Percentiles rank a stretch among this genome's conserved stretches.
These are phyloP conservation scores for Malus hybrid DNA, from an alignment of 331 rosid genomes.

Conservation along the genomic window DNA sequence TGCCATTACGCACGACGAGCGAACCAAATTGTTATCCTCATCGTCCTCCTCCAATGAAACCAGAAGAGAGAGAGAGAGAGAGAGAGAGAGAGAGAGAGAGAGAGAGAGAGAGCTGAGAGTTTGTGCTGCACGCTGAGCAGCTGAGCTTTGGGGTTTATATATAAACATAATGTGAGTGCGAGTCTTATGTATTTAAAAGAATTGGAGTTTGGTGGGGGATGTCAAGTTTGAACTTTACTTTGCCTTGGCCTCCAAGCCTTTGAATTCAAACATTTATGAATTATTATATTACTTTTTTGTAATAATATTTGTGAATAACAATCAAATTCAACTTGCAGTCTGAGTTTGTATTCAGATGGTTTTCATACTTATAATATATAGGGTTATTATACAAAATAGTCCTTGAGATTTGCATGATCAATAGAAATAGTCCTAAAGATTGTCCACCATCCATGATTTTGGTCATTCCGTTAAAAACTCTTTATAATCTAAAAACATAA, in stretches of 20 bases:
- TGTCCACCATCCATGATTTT: no score
- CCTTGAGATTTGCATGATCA: no score
- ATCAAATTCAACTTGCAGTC: no score
- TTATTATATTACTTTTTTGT: no score
- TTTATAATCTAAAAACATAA: no score
- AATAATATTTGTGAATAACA: no score
- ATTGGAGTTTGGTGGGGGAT: background rate
- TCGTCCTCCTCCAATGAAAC: conserved; percentile 9
- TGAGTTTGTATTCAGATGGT: no score
- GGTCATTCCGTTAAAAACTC: no score
- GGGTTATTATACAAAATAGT: no score
- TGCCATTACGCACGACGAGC: conserved; percentile 67
- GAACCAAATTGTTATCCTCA: conserved; percentile 48
- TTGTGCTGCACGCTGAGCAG: background rate
- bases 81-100: background rate
- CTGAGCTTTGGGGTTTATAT: background rate
- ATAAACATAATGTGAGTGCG: background rate
- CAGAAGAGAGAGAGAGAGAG: background rate
- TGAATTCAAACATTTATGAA: background rate
- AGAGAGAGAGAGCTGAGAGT: background rate
- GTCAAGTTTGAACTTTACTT: background rate
- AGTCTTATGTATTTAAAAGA: background rate
- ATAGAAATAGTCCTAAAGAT: no score
- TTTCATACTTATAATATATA: no score
- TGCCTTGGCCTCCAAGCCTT: background rate